Evolutionary conservation across 208 protist genomes (phyloP).

Genomic region (Leptomonas seymouri): DNA sequence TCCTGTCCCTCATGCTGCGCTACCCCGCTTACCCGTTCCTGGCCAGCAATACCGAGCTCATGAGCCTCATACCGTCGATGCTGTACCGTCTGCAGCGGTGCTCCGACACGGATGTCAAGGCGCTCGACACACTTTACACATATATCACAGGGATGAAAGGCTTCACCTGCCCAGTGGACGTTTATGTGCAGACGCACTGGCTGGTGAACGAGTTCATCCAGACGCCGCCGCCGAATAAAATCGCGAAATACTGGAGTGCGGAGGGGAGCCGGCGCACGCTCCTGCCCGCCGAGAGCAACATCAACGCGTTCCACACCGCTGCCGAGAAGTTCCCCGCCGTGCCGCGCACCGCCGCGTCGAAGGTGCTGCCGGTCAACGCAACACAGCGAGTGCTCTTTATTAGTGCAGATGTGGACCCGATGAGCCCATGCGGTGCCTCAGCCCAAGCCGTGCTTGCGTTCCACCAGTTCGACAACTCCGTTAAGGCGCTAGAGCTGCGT

Average conservation of each 20-base stretch:
- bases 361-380: constrained; percentile 23
- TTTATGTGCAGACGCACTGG: constrained; percentile 38
- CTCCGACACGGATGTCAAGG: constrained; percentile 33
- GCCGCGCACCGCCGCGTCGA: not conserved
- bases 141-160: constrained; percentile 20
- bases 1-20: constrained; percentile 45
- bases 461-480: not conserved
- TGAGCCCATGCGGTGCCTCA: constrained; percentile 31
- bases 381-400: constrained; percentile 38
- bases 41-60: constrained; percentile 18
- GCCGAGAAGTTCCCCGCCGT: constrained; percentile 26
- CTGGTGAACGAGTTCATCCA: constrained; percentile 39
- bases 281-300: constrained; percentile 1
- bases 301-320: constrained; percentile 26
- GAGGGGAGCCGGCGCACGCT: not conserved
- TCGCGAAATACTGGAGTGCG: constrained; percentile 2
- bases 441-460: constrained; percentile 25
- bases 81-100: constrained; percentile 76
- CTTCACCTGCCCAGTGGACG: constrained; percentile 20
- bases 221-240: constrained; percentile 1
- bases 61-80: constrained; percentile 55
- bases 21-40: constrained; percentile 39
- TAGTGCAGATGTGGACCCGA: constrained; percentile 35
- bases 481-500: constrained; percentile 24
- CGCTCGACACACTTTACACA: constrained; percentile 42